A percentile compares a stretch with the other conserved stretches of the same genome.
phyloP scores from a whole-genome alignment of 345 rosid species.

The Brassica cretica region DNA sequence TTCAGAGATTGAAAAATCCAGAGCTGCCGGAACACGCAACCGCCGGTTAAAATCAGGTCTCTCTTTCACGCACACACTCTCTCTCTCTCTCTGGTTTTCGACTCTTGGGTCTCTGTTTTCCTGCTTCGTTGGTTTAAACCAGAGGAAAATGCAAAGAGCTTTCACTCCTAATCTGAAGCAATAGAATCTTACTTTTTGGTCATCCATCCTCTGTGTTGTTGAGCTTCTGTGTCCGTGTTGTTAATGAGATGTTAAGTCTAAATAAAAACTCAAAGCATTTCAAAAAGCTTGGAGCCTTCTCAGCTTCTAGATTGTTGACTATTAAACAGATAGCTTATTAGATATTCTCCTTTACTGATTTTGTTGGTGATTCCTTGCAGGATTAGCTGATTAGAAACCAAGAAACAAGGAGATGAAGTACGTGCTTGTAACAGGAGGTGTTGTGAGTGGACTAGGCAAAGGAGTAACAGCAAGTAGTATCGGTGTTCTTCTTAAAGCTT shows the following conservation, averaged over 20 bases:
- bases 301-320: not conserved
- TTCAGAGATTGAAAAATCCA: not conserved
- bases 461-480: conserved; percentile 72
- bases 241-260: not conserved
- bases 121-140: not conserved
- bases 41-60: conserved; percentile 26
- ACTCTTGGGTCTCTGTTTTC: conserved; percentile 4
- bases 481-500: conserved; percentile 67
- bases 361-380: conserved; percentile 16
- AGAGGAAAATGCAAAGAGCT: conserved; percentile 22
- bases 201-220: not conserved
- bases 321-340: not conserved
- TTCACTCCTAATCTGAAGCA: not conserved
- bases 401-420: conserved; percentile 51
- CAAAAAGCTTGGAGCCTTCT: conserved; percentile 2
- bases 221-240: not conserved
- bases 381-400: conserved; percentile 8
- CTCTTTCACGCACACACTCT: not conserved
- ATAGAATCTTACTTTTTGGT: not conserved
- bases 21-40: conserved; percentile 1
- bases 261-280: conserved; percentile 10
- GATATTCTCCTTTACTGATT: not conserved
- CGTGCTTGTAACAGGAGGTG: conserved; percentile 68
- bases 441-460: conserved; percentile 70
- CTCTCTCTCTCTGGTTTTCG: not conserved